Evolutionary conservation across 345 rosid genomes (phyloP).

Genomic region (Stellera chamaejasme): DNA sequence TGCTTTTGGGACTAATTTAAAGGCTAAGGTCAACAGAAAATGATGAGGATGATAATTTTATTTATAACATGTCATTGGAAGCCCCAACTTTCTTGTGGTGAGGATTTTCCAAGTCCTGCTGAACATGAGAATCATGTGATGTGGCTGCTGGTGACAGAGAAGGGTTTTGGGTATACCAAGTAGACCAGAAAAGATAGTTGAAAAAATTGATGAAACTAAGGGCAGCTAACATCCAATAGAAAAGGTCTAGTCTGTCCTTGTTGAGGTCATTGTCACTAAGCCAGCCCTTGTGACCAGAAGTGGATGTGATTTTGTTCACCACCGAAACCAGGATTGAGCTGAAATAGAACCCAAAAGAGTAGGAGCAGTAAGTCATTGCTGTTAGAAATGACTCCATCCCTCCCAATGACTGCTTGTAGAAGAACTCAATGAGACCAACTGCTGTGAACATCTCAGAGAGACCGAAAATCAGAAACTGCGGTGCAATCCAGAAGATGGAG

Average conservation of each 20-base stretch:
- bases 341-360: constrained; percentile 58
- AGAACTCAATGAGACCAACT: constrained; percentile 62
- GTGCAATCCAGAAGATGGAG: constrained; percentile 62
- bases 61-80: no score
- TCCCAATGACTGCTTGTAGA: constrained; percentile 53
- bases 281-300: constrained; percentile 43
- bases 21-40: no score
- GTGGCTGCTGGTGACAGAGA: constrained; percentile 18
- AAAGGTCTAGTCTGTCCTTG: constrained; percentile 47
- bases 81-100: no score
- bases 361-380: constrained; percentile 57
- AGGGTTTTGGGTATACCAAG: constrained; percentile 44
- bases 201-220: constrained; percentile 49
- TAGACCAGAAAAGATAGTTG: constrained; percentile 43
- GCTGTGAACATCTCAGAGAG: constrained; percentile 66
- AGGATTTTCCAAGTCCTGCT: no score
- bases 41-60: no score
- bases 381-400: constrained; percentile 64
- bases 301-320: constrained; percentile 41
- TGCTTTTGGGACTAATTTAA: no score
- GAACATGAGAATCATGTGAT: constrained; percentile 5
- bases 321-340: constrained; percentile 56
- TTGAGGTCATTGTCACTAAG: constrained; percentile 45
- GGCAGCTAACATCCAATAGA: constrained; percentile 63
- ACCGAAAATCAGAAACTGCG: constrained; percentile 56